Percentiles rank a stretch among this genome's conserved stretches.
Conservation (phyloP, 441 rosid genomes). For the Brassica balearica region DNA sequence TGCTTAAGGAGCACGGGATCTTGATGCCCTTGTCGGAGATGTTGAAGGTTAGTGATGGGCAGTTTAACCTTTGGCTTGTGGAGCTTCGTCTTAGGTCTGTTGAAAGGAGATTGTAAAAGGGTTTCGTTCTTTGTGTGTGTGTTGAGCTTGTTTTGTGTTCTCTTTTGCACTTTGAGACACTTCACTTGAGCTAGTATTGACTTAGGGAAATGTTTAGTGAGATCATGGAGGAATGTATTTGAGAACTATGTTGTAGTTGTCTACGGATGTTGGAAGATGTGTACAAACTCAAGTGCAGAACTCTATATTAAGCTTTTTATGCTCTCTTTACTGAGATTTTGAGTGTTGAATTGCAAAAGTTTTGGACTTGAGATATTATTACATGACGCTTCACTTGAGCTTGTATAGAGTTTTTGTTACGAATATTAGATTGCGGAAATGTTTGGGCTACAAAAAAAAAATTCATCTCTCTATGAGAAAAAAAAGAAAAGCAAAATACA, state of each 20-base stretch:
- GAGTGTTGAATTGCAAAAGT: constrained; percentile 21
- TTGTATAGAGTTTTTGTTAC: constrained; percentile 21
- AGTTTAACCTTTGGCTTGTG: constrained; percentile 59
- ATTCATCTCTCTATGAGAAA: too few relatives aligned
- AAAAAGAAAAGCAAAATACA: too few relatives aligned
- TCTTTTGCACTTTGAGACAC: neutral
- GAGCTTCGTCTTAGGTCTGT: constrained; percentile 56
- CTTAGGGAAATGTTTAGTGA: constrained; percentile 8
- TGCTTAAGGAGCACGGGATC: constrained; percentile 63
- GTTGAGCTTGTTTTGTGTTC: neutral
- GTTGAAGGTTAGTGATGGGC: constrained; percentile 85
- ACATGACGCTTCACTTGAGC: constrained; percentile 4
- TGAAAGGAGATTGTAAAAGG: constrained; percentile 44
- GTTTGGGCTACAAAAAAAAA: neutral
- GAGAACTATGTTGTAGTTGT: neutral
- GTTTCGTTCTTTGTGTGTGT: neutral
- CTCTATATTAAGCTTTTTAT: neutral
- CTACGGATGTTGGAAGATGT: neutral
- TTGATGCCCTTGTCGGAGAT: constrained; percentile 69
- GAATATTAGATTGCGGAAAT: neutral
- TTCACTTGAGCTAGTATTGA: constrained; percentile 14
- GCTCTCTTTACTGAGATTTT: neutral
- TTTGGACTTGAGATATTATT: constrained; percentile 13
- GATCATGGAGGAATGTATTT: constrained; percentile 7
- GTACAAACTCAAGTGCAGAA: neutral